These are phyloP conservation scores for Fusarium fracticaudum DNA, from an alignment of 2,329 filamentous ascomycete species.

Conservation along the genomic window DNA sequence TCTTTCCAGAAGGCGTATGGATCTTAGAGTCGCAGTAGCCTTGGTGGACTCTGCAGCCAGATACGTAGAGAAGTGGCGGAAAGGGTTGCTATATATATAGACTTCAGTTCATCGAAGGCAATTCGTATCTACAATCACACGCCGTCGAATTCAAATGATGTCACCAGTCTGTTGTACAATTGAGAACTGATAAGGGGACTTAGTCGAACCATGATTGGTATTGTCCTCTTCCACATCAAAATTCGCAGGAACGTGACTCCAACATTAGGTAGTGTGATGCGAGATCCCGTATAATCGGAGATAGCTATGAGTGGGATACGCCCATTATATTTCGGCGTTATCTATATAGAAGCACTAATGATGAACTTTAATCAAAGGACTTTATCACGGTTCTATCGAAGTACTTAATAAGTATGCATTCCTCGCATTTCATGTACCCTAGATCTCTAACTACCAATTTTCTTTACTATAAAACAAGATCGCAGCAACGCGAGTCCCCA, in stretches of 20 bases:
- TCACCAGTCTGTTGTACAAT: neutral
- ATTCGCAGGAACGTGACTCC: no score
- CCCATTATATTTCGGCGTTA: accelerated
- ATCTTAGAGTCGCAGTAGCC: neutral
- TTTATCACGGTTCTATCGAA: accelerated
- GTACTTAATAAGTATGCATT: no score
- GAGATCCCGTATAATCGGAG: neutral
- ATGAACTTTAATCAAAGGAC: neutral
- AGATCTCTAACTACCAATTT: accelerated
- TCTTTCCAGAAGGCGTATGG: slow-evolving; percentile 67
- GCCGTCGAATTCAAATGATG: neutral
- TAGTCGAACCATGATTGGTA: accelerated
- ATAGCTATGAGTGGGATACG: no score
- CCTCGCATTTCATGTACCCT: neutral
- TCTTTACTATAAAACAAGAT: neutral
- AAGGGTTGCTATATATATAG: neutral
- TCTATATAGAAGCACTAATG: neutral
- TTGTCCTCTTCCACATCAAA: neutral
- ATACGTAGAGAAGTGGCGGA: neutral
- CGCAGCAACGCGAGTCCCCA: accelerated
- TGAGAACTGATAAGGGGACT: neutral
- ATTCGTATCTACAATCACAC: no score
- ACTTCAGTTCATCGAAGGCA: neutral
- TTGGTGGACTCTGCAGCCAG: neutral
- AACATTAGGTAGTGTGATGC: no score